phyloP scores from a whole-genome alignment of 2,329 filamentous ascomycete genomes.

The Alternaria panax region DNA sequence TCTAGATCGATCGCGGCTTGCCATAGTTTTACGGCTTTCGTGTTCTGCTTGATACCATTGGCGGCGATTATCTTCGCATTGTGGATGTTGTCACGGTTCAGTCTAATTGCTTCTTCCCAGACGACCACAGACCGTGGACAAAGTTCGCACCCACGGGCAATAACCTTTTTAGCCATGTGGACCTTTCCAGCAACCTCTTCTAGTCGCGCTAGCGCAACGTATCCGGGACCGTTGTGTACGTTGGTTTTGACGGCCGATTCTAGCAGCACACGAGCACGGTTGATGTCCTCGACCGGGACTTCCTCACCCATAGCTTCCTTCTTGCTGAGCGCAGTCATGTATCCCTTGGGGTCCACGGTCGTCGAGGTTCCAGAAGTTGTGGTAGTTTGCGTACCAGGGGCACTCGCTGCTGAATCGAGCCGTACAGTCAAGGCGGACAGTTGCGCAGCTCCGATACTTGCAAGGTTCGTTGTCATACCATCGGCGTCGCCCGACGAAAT shows the following conservation, averaged over 20 bases:
- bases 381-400: slow-evolving; percentile 70
- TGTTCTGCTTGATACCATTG: slow-evolving; percentile 90
- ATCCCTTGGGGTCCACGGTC: slow-evolving; percentile 93
- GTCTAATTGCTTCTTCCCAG: slow-evolving; percentile 93
- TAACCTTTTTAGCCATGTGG: slow-evolving; percentile 86
- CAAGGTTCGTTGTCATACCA: slow-evolving; percentile 97
- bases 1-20: slow-evolving; percentile 95
- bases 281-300: slow-evolving; percentile 85
- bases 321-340: slow-evolving; percentile 89
- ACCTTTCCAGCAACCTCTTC: slow-evolving; percentile 94
- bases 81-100: slow-evolving; percentile 77
- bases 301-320: slow-evolving; percentile 80
- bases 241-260: slow-evolving; percentile 98
- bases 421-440: slow-evolving; percentile 96
- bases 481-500: slow-evolving; percentile 70
- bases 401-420: slow-evolving; percentile 80
- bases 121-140: slow-evolving; percentile 94
- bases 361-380: slow-evolving; percentile 78
- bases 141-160: slow-evolving; percentile 85
- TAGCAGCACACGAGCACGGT: slow-evolving; percentile 88
- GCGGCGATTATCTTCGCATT: slow-evolving; percentile 97
- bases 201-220: slow-evolving; percentile 91
- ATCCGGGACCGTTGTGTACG: slow-evolving; percentile 90
- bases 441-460: slow-evolving; percentile 92
- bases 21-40: slow-evolving; percentile 88